Conservation (phyloP, 805 yeast genomes). For the Wickerhamomyces silvicola region DNA sequence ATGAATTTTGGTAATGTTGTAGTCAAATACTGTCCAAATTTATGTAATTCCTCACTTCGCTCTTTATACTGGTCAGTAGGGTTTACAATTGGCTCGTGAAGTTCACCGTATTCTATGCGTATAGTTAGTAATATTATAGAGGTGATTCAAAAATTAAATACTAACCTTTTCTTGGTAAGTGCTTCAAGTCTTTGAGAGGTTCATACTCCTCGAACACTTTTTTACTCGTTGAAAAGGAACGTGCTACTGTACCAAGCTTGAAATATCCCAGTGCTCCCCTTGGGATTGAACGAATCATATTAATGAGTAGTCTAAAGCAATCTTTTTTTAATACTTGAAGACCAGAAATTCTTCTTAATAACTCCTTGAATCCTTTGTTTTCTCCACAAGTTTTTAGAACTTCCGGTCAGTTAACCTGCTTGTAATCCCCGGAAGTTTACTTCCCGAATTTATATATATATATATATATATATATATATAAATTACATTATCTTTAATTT, state of each 20-base stretch:
- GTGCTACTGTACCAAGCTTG: too few species aligned
- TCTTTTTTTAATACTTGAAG: not conserved
- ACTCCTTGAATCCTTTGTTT: too few species aligned
- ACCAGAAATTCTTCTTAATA: not conserved
- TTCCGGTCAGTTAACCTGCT: too few species aligned
- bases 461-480: too few species aligned
- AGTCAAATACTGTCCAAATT: conserved; percentile 74
- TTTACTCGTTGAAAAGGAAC: not conserved
- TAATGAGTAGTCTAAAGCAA: too few species aligned
- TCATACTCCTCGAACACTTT: conserved; percentile 4
- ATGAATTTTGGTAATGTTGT: conserved; percentile 74
- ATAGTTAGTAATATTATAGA: too few species aligned
- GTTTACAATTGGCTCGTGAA: conserved; percentile 40
- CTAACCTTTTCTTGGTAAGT: conserved; percentile 20
- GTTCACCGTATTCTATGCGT: conserved; percentile 18
- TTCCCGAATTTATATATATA: too few species aligned
- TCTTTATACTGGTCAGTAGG: conserved; percentile 72
- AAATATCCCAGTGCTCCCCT: not conserved
- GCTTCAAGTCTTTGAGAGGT: conserved; percentile 13
- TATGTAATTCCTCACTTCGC: conserved; percentile 65
- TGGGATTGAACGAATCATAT: not conserved
- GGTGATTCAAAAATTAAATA: too few species aligned
- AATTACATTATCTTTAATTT: too few species aligned
- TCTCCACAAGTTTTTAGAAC: too few species aligned
- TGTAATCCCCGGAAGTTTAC: too few species aligned